phyloP scores from a whole-genome alignment of 2,329 filamentous ascomycete species.

The Stachybotrys echinatus region DNA sequence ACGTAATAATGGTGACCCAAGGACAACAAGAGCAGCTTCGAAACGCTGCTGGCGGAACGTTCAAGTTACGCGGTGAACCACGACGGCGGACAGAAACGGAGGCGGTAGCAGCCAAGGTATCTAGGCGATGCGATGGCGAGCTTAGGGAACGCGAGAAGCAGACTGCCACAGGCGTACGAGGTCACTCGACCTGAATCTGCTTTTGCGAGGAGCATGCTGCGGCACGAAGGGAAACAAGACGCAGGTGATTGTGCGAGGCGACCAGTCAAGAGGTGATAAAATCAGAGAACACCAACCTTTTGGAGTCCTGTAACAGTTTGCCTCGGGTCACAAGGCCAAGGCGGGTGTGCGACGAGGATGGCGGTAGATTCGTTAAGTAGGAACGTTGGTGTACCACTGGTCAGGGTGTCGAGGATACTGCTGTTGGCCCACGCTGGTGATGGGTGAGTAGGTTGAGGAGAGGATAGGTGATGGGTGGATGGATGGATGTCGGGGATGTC shows the following conservation, averaged over 20 bases:
- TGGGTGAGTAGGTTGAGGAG: too few species aligned
- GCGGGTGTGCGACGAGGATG: neutral
- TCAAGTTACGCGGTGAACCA: neutral
- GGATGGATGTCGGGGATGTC: too few species aligned
- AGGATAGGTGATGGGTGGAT: too few species aligned
- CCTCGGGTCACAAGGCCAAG: neutral
- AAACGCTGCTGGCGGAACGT: neutral
- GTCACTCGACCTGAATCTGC: neutral
- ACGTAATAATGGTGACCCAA: neutral
- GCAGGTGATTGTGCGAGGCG: neutral
- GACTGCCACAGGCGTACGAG: neutral
- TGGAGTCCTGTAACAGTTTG: neutral
- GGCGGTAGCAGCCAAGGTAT: neutral
- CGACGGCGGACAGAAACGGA: neutral
- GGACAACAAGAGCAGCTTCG: neutral
- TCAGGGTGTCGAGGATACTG: too few species aligned
- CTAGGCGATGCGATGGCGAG: neutral
- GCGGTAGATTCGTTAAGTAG: neutral
- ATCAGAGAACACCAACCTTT: neutral
- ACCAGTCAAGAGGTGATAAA: neutral
- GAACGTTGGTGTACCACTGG: neutral
- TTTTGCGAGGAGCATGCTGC: neutral
- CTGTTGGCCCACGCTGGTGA: too few species aligned
- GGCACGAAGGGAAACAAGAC: neutral
- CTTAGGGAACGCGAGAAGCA: neutral